These are phyloP conservation scores for Halophytophthora polymorphica DNA, from an alignment of 352 stramenopile genomes.

Conservation along the genomic window DNA sequence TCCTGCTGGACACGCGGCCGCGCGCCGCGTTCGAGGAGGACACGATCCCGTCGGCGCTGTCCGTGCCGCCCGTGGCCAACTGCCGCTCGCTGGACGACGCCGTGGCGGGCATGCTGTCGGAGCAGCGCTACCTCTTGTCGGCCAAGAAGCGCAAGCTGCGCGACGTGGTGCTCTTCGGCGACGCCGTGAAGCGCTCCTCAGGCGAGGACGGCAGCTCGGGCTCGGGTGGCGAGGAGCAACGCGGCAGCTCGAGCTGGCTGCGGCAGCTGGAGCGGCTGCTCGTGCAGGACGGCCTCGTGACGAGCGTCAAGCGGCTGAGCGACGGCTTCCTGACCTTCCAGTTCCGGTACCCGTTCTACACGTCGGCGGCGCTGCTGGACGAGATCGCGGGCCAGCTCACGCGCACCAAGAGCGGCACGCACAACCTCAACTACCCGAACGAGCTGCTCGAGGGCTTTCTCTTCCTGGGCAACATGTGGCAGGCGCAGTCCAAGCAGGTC, in stretches of 20 bases:
- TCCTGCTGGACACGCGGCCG: conserved; percentile 69
- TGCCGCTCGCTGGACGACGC: conserved; percentile 50
- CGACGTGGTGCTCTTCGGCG: conserved; percentile 78
- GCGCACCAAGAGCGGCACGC: conserved; percentile 77
- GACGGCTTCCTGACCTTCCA: conserved; percentile 87
- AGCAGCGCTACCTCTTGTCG: conserved; percentile 70
- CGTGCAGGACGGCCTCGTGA: conserved; percentile 70
- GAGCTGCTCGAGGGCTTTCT: conserved; percentile 86
- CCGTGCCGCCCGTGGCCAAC: conserved; percentile 52
- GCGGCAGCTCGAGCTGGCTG: conserved; percentile 46
- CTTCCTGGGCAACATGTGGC: conserved; percentile 88
- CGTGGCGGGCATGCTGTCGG: conserved; percentile 45
- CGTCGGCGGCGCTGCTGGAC: conserved; percentile 60
- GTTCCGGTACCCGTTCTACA: conserved; percentile 86
- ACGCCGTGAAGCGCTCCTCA: conserved; percentile 34
- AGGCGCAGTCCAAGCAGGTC: conserved; percentile 75
- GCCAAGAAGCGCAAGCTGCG: conserved; percentile 75
- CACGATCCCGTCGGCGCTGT: conserved; percentile 74
- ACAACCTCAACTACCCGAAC: conserved; percentile 88
- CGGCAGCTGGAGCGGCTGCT: conserved; percentile 60
- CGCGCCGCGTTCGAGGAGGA: conserved; percentile 59
- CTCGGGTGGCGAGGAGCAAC: conserved; percentile 6
- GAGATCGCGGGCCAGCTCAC: conserved; percentile 58
- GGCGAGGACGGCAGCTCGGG: conserved; percentile 18
- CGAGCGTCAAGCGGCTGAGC: conserved; percentile 65